Percentiles rank a stretch among this genome's conserved stretches.
Conservation (phyloP, 2,329 filamentous ascomycete genomes). For the Malbranchea cinnamomea region DNA sequence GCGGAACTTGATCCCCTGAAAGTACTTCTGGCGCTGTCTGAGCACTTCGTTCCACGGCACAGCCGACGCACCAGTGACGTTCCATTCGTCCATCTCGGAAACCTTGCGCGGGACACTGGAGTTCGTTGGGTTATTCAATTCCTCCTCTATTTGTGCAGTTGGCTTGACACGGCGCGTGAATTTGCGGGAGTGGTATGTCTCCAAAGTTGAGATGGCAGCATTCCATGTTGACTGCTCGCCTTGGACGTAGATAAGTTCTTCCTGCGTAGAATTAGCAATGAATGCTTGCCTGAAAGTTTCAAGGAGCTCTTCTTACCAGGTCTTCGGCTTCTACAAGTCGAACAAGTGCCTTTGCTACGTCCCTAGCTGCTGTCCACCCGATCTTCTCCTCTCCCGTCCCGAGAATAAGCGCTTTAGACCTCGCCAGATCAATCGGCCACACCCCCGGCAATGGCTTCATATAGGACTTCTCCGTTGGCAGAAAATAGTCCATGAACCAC, state of each 20-base stretch:
- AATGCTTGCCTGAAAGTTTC: neutral
- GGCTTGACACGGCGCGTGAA: neutral
- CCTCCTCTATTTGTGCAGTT: neutral
- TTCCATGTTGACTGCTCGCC: conserved; percentile 4
- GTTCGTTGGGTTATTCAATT: neutral
- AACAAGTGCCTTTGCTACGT: conserved; percentile 10
- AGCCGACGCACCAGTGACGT: conserved; percentile 1
- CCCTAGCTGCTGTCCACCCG: conserved; percentile 10
- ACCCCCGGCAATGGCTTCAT: conserved; percentile 5
- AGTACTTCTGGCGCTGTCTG: conserved; percentile 4
- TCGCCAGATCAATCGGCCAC: conserved; percentile 8
- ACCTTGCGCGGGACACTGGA: neutral
- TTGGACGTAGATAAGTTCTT: conserved; percentile 3
- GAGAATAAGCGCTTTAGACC: conserved; percentile 6
- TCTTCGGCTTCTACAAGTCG: conserved; percentile 1
- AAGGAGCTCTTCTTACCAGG: neutral
- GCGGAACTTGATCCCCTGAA: conserved; percentile 3
- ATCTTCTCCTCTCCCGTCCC: conserved; percentile 11
- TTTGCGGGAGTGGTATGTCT: conserved; percentile 1
- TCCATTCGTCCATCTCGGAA: conserved; percentile 3
- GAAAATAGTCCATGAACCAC: conserved; percentile 13
- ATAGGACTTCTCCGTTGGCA: conserved; percentile 4
- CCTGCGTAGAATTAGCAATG: neutral
- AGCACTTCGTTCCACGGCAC: conserved; percentile 2
- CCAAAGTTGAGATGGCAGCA: neutral